These are phyloP conservation scores for Acanthamoeba quina DNA, from an alignment of 208 protist species.

Conservation along the genomic window DNA sequence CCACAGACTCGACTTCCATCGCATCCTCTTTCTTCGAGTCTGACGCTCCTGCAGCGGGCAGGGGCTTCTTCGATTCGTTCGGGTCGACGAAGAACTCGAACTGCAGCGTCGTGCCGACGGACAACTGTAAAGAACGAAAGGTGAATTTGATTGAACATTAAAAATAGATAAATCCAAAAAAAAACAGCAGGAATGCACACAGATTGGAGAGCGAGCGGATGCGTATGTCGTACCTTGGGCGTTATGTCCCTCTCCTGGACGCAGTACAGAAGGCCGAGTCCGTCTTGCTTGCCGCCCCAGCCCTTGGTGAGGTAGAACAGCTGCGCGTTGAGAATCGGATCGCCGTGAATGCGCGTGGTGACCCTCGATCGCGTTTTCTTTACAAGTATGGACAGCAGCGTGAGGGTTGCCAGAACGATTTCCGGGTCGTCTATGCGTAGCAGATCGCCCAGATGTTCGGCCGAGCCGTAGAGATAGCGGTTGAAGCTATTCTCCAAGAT, in stretches of 20 bases:
- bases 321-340: slow-evolving; percentile 49
- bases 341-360: slow-evolving; percentile 55
- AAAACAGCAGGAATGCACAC: background rate
- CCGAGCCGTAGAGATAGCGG: slow-evolving; percentile 61
- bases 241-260: slow-evolving; percentile 46
- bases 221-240: slow-evolving; percentile 8
- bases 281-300: slow-evolving; percentile 69
- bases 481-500: slow-evolving; percentile 72
- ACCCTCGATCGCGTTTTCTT: slow-evolving; percentile 49
- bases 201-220: background rate
- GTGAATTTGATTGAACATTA: background rate
- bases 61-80: slow-evolving; percentile 21
- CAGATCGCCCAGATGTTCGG: slow-evolving; percentile 54
- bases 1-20: slow-evolving; percentile 48
- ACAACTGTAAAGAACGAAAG: slow-evolving; percentile 22
- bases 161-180: background rate
- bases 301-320: slow-evolving; percentile 70
- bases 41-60: background rate
- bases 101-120: slow-evolving; percentile 48
- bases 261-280: slow-evolving; percentile 61
- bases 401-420: slow-evolving; percentile 46
- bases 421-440: slow-evolving; percentile 40
- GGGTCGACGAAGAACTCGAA: slow-evolving; percentile 69
- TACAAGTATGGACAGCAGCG: slow-evolving; percentile 53
- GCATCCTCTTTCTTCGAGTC: background rate